These are phyloP conservation scores for Circinella minor DNA, from an alignment of 371 early-diverging fungal genomes.

Conservation along the genomic window DNA sequence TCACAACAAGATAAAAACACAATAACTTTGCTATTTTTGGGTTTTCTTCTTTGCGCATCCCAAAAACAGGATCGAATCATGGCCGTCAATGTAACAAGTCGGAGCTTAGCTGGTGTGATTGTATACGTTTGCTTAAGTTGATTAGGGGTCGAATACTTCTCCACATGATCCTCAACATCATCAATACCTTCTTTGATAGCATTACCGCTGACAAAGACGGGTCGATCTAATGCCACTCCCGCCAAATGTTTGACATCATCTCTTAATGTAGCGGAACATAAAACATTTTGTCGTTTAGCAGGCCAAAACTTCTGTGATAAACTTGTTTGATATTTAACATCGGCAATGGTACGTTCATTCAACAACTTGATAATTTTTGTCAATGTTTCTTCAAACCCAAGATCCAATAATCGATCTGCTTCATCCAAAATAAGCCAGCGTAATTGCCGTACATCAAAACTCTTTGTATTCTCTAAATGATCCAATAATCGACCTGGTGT, in stretches of 20 bases:
- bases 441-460: constrained; percentile 74
- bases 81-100: constrained; percentile 83
- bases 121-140: constrained; percentile 87
- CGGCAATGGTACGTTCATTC: constrained; percentile 48
- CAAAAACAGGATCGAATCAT: constrained; percentile 63
- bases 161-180: constrained; percentile 19
- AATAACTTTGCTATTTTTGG: constrained; percentile 67
- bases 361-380: constrained; percentile 78
- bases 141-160: constrained; percentile 69
- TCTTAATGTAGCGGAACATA: constrained; percentile 93
- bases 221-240: constrained; percentile 74
- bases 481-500: constrained; percentile 99
- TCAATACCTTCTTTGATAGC: constrained; percentile 21
- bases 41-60: constrained; percentile 48
- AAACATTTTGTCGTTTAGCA: constrained; percentile 76
- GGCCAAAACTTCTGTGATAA: constrained; percentile 60
- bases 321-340: constrained; percentile 23
- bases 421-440: constrained; percentile 97
- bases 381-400: constrained; percentile 95
- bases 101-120: constrained; percentile 87
- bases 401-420: constrained; percentile 97
- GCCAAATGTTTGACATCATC: constrained; percentile 86
- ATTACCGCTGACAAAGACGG: constrained; percentile 64
- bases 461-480: constrained; percentile 88
- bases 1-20: constrained; percentile 93